phyloP scores from a whole-genome alignment of 2,329 filamentous ascomycete species.

The Daldinia sp. region DNA sequence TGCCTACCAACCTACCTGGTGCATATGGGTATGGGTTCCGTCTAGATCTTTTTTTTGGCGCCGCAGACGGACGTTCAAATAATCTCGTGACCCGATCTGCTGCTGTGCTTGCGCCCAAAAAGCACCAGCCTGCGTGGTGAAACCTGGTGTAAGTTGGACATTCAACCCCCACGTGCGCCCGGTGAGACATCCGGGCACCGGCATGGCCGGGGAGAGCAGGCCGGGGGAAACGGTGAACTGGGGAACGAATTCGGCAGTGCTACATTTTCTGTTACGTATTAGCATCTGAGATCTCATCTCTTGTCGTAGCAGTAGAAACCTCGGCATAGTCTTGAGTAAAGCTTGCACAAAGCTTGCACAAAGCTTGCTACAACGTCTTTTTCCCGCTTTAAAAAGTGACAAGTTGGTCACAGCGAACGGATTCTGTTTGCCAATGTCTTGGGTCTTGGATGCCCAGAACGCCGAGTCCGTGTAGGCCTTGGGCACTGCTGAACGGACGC shows the following conservation, averaged over 20 bases:
- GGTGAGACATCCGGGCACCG: conserved; percentile 48
- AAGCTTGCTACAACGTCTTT: conserved; percentile 30
- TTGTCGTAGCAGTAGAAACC: conserved; percentile 10
- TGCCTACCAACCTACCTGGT: background rate
- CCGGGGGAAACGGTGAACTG: conserved; percentile 44
- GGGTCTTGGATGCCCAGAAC: conserved; percentile 35
- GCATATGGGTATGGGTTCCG: conserved; percentile 25
- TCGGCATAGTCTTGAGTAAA: conserved; percentile 24
- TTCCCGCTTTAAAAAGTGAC: background rate
- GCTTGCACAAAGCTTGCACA: conserved; percentile 38
- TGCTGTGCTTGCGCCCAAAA: conserved; percentile 18
- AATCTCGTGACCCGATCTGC: conserved; percentile 46
- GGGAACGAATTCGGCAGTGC: conserved; percentile 29
- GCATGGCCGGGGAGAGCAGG: conserved; percentile 40
- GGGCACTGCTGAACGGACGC: conserved; percentile 15
- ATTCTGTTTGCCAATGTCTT: conserved; percentile 39
- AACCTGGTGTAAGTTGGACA: conserved; percentile 24
- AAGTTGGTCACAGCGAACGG: conserved; percentile 3
- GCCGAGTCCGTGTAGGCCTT: conserved; percentile 38
- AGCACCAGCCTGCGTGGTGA: conserved; percentile 24
- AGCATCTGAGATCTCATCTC: conserved; percentile 13
- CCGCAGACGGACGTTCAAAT: conserved; percentile 45
- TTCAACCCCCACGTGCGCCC: conserved; percentile 47
- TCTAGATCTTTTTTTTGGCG: conserved; percentile 8
- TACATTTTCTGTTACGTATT: conserved; percentile 20